Percentiles rank a stretch among this genome's conserved stretches.
Evolutionary conservation across 208 protist genomes (phyloP).

Genomic region (Crithidia acanthocephali): DNA sequence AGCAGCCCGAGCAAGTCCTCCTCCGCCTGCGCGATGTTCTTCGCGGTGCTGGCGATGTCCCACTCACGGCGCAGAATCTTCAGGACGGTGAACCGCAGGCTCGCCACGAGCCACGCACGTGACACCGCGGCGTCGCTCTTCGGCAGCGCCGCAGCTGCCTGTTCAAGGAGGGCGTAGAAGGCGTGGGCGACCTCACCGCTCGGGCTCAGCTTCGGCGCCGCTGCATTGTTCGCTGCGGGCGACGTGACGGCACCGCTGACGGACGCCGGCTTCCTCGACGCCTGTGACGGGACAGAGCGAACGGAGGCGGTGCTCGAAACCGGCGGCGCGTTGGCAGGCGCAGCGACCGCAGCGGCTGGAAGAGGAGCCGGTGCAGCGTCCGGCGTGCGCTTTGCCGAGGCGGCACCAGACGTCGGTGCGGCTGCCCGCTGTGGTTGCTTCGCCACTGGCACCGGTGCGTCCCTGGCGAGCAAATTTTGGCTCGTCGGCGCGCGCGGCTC

Average conservation of each 20-base stretch:
- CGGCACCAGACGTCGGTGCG: neutral
- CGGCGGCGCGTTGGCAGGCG: neutral
- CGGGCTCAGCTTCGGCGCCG: neutral
- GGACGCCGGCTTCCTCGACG: neutral
- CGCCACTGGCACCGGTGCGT: neutral
- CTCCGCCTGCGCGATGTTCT: constrained; percentile 19
- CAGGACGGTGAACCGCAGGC: constrained; percentile 39
- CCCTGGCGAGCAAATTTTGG: neutral
- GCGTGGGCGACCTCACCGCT: constrained; percentile 12
- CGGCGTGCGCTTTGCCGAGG: neutral
- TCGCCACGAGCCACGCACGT: constrained; percentile 37
- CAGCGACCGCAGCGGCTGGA: neutral
- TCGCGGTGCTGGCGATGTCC: constrained; percentile 16
- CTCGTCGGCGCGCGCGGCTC: neutral
- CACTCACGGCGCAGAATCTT: constrained; percentile 37
- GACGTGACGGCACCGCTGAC: constrained; percentile 2
- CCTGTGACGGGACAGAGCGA: constrained; percentile 1
- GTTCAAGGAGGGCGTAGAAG: constrained; percentile 29
- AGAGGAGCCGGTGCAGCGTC: neutral
- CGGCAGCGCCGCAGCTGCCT: constrained; percentile 1
- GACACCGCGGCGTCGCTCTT: constrained; percentile 20
- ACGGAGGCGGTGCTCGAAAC: neutral
- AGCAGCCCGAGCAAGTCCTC: constrained; percentile 29
- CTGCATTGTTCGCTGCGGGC: neutral
- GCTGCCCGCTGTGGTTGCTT: neutral